Evolutionary conservation across 495 filamentous ascomycete genomes (phyloP).

Genomic region (Hypoxylon crocopeplum): DNA sequence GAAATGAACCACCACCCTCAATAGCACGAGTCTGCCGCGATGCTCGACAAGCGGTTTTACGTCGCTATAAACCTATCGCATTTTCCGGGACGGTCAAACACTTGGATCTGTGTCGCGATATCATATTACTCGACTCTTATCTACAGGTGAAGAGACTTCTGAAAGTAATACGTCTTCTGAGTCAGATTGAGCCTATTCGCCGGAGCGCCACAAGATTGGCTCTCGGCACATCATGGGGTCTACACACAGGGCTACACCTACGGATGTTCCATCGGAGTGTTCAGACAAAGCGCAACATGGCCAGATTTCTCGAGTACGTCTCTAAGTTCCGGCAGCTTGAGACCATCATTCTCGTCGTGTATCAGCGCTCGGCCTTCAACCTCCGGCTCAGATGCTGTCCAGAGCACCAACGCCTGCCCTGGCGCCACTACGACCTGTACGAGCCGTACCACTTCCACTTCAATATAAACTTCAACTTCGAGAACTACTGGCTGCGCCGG

Average conservation of each 20-base stretch:
- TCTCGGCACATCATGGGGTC: constrained; percentile 55
- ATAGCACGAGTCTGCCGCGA: constrained; percentile 56
- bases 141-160: constrained; percentile 56
- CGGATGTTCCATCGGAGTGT: constrained; percentile 50
- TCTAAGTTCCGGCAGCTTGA: constrained; percentile 52
- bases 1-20: constrained; percentile 54
- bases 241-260: constrained; percentile 55
- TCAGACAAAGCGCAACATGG: constrained; percentile 57
- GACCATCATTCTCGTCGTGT: constrained; percentile 53
- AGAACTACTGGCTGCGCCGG: constrained; percentile 49
- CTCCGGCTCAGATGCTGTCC: constrained; percentile 45
- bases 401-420: constrained; percentile 22
- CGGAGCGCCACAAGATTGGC: constrained; percentile 52
- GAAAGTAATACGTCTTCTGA: constrained; percentile 55
- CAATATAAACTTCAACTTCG: constrained; percentile 57
- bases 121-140: constrained; percentile 58
- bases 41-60: constrained; percentile 55
- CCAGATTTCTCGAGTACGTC: constrained; percentile 50
- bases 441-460: constrained; percentile 59
- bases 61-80: constrained; percentile 55
- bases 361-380: constrained; percentile 56
- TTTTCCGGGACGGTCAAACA: constrained; percentile 55
- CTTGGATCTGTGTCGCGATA: constrained; percentile 54
- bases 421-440: constrained; percentile 43
- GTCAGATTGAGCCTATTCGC: constrained; percentile 53